Conservation (phyloP, 148 eudicot species). For the Rhododendron ferrugineum region DNA sequence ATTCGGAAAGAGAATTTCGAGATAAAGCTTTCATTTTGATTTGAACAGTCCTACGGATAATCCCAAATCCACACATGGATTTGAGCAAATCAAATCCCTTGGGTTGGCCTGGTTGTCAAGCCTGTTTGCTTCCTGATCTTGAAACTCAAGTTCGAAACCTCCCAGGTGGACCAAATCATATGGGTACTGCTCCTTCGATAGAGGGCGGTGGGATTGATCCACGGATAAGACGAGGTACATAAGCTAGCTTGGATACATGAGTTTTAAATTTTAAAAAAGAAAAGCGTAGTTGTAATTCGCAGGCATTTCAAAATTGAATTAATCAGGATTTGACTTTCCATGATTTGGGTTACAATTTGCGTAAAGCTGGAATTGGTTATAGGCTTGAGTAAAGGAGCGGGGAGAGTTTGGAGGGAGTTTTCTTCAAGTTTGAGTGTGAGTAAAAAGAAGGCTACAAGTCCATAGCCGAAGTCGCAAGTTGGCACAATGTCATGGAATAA, state of each 20-base stretch:
- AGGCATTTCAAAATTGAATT: background rate
- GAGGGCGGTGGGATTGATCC: no score
- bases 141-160: no score
- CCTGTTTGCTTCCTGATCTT: no score
- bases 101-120: no score
- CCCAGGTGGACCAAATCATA: no score
- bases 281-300: no score
- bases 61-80: background rate
- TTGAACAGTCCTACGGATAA: background rate
- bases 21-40: background rate
- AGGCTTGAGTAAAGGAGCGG: background rate
- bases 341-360: background rate
- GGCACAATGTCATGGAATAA: background rate
- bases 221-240: no score
- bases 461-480: background rate
- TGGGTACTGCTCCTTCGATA: no score
- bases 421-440: background rate
- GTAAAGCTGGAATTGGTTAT: background rate
- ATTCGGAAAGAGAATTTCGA: background rate
- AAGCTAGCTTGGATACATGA: no score
- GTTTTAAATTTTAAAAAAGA: no score
- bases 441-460: background rate
- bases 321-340: no score
- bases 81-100: background rate
- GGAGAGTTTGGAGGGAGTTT: no score